Percentiles rank a stretch among this genome's conserved stretches.
phyloP scores from a whole-genome alignment of 805 yeast species.

The Candida germanica region DNA sequence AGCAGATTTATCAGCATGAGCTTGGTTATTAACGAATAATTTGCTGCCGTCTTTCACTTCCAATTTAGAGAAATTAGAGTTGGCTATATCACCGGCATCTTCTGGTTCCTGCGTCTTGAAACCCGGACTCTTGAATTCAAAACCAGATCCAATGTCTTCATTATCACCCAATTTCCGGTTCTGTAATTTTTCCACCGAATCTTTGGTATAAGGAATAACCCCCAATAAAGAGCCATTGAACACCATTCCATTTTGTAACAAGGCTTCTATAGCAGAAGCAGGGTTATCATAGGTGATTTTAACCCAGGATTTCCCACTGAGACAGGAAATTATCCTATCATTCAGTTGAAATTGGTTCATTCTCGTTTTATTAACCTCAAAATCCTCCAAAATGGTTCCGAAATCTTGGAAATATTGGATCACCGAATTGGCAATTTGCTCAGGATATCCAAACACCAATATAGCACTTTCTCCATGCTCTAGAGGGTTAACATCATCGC shows the following conservation, averaged over 20 bases:
- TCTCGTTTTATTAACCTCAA: constrained; percentile 36
- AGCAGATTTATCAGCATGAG: constrained; percentile 16
- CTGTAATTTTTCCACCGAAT: constrained; percentile 57
- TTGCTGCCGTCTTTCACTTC: constrained; percentile 41
- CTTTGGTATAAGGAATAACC: constrained; percentile 65
- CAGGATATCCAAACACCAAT: constrained; percentile 86
- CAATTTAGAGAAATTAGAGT: constrained; percentile 22
- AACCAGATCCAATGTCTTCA: constrained; percentile 49
- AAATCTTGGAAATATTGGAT: constrained; percentile 73
- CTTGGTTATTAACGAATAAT: constrained; percentile 29
- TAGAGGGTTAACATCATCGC: constrained; percentile 20
- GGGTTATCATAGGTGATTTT: constrained; percentile 78
- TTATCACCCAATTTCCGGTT: constrained; percentile 38
- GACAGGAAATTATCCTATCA: constrained; percentile 56
- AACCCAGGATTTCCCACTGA: constrained; percentile 88
- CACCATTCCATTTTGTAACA: constrained; percentile 75
- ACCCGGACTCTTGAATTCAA: constrained; percentile 9
- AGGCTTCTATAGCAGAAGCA: constrained; percentile 74
- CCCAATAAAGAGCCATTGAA: constrained; percentile 65
- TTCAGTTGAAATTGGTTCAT: constrained; percentile 8
- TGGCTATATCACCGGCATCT: constrained; percentile 4
- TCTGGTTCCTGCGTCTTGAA: constrained; percentile 4
- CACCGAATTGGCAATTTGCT: constrained; percentile 61
- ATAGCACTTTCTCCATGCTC: constrained; percentile 57
- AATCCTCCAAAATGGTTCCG: constrained; percentile 77